These are phyloP conservation scores for Alternaria novae-zelandiae DNA, from an alignment of 2,329 filamentous ascomycete species.

Conservation along the genomic window DNA sequence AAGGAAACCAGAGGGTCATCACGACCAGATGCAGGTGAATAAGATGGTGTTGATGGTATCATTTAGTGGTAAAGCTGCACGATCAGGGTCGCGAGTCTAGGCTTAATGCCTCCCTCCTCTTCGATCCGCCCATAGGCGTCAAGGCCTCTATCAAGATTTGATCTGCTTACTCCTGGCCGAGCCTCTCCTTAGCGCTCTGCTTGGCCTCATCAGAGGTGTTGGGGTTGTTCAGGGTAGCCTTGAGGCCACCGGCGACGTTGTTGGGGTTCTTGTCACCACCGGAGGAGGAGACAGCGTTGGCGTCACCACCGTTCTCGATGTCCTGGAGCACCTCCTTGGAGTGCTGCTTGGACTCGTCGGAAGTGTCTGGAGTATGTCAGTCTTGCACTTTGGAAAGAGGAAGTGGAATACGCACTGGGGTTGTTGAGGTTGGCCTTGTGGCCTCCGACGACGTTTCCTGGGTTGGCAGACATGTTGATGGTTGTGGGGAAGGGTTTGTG, in stretches of 20 bases:
- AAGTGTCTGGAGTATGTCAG: constrained; percentile 50
- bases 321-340: constrained; percentile 61
- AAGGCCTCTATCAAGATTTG: background rate
- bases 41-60: background rate
- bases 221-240: constrained; percentile 61
- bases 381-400: background rate
- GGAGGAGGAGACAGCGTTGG: constrained; percentile 24
- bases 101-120: background rate
- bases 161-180: constrained; percentile 45
- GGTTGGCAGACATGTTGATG: constrained; percentile 52
- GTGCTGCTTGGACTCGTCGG: constrained; percentile 62
- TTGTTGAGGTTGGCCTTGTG: constrained; percentile 67
- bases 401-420: constrained; percentile 48
- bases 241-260: constrained; percentile 53
- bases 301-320: constrained; percentile 54
- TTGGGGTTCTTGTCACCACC: constrained; percentile 58
- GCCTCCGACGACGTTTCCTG: constrained; percentile 61
- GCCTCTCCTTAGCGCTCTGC: constrained; percentile 60
- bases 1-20: too few relatives aligned
- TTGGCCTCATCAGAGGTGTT: constrained; percentile 64
- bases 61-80: background rate
- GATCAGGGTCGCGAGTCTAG: background rate
- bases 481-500: background rate
- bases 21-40: background rate
- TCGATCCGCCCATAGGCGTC: background rate